A percentile compares a stretch with the other conserved stretches of the same genome.
phyloP scores from a whole-genome alignment of 805 yeast genomes.

The Nakazawaea molendinolei region DNA sequence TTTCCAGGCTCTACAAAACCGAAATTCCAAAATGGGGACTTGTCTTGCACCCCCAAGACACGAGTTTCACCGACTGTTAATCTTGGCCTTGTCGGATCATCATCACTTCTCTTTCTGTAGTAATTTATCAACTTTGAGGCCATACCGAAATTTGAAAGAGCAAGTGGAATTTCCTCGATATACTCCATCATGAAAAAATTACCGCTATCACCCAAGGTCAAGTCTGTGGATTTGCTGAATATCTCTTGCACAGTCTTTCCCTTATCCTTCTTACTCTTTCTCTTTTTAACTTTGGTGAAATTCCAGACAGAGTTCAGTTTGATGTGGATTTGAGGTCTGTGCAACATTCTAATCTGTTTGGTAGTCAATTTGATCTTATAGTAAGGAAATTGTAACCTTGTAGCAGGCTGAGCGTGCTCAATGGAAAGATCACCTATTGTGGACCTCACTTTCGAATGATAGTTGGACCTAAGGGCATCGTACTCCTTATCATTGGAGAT shows the following conservation, averaged over 20 bases:
- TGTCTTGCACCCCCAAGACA: constrained; percentile 91
- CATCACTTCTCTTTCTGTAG: constrained; percentile 76
- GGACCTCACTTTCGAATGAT: constrained; percentile 86
- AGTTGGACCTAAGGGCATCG: constrained; percentile 74
- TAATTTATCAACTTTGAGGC: constrained; percentile 89
- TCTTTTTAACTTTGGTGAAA: constrained; percentile 64
- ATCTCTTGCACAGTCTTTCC: constrained; percentile 76
- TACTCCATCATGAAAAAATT: constrained; percentile 77
- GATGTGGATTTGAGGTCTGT: constrained; percentile 67
- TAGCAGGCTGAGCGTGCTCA: constrained; percentile 88
- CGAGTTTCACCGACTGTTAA: constrained; percentile 89
- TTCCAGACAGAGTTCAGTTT: constrained; percentile 73
- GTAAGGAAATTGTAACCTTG: constrained; percentile 82
- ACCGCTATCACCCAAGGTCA: constrained; percentile 80
- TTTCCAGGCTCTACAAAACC: constrained; percentile 95
- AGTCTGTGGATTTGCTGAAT: constrained; percentile 62
- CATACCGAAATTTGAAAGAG: constrained; percentile 89
- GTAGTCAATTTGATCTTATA: constrained; percentile 72
- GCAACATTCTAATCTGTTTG: constrained; percentile 68
- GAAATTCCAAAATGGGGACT: constrained; percentile 97
- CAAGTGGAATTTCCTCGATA: constrained; percentile 81
- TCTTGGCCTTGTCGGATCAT: constrained; percentile 83
- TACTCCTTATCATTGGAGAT: constrained; percentile 87
- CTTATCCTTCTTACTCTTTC: constrained; percentile 86
- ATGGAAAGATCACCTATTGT: constrained; percentile 86